Conservation (phyloP, 208 protist genomes). For the Leishmania arabica region DNA sequence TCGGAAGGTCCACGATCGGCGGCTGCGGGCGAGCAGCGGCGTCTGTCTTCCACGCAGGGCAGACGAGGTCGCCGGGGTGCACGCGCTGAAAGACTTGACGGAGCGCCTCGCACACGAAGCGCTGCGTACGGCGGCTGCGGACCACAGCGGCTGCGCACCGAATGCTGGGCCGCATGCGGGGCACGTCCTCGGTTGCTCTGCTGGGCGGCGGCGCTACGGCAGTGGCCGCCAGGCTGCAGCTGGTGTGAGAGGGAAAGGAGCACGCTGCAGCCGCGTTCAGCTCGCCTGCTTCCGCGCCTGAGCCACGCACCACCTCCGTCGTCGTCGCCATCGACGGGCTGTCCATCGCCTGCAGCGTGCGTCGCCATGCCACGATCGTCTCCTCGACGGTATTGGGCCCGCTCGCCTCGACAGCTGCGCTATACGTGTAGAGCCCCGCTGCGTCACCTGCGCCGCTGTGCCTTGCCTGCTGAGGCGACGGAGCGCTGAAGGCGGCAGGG, state of each 20-base stretch:
- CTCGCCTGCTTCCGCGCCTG: background rate
- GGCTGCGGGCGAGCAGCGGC: background rate
- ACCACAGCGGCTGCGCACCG: slow-evolving; percentile 2
- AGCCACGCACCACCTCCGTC: background rate
- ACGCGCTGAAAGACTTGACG: slow-evolving; percentile 16
- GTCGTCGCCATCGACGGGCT: background rate
- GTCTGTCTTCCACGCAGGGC: background rate
- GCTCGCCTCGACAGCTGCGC: slow-evolving; percentile 14
- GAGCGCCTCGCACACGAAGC: slow-evolving; percentile 15
- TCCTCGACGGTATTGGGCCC: background rate
- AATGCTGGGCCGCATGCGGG: slow-evolving; percentile 12
- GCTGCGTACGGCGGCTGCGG: slow-evolving; percentile 7
- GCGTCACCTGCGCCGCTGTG: background rate
- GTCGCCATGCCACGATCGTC: slow-evolving; percentile 15
- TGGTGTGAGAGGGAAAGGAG: background rate
- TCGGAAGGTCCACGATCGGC: background rate
- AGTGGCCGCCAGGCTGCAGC: background rate
- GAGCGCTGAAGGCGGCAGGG: background rate
- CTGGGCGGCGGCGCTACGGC: background rate
- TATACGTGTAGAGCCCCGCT: slow-evolving; percentile 18
- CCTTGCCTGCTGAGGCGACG: background rate
- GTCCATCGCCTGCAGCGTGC: slow-evolving; percentile 12
- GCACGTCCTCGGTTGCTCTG: too few species aligned
- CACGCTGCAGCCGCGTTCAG: background rate
- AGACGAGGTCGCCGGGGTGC: slow-evolving; percentile 17